phyloP scores from a whole-genome alignment of 371 early-diverging fungal genomes.

The Lichtheimia ramosa region DNA sequence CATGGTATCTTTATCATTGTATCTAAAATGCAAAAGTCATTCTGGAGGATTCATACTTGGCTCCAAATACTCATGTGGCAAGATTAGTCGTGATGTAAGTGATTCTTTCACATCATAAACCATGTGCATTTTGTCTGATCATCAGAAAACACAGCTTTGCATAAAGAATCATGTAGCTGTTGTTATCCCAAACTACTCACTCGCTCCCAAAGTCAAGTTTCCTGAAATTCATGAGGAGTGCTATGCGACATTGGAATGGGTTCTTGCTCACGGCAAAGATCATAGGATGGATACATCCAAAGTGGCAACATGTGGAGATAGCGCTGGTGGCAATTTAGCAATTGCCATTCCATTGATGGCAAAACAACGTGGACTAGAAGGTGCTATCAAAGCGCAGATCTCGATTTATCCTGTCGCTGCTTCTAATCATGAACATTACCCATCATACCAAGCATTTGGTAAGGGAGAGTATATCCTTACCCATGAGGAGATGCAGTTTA shows the following conservation, averaged over 20 bases:
- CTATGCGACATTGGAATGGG: constrained; percentile 19
- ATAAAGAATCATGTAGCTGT: constrained; percentile 12
- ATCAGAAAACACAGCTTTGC: not conserved
- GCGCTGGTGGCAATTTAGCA: constrained; percentile 22
- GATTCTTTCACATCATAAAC: not conserved
- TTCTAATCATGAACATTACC: not conserved
- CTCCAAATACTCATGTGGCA: constrained; percentile 12
- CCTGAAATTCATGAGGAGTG: constrained; percentile 29
- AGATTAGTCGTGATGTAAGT: constrained; percentile 16
- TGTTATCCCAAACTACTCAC: constrained; percentile 20
- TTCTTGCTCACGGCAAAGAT: constrained; percentile 8
- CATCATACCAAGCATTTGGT: constrained; percentile 7
- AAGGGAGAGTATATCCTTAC: constrained; percentile 12
- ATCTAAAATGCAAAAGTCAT: too few relatives aligned
- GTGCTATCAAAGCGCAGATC: constrained; percentile 14
- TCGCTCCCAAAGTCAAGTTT: constrained; percentile 28
- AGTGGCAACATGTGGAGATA: constrained; percentile 20
- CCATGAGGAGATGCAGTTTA: not conserved
- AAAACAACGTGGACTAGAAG: constrained; percentile 15
- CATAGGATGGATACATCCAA: constrained; percentile 11
- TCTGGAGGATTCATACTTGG: too few relatives aligned
- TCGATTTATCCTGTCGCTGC: constrained; percentile 11
- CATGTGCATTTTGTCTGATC: not conserved
- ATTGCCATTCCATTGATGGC: constrained; percentile 9
- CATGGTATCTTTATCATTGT: too few relatives aligned